Percentiles rank a stretch among this genome's conserved stretches.
phyloP scores from a whole-genome alignment of 2,329 filamentous ascomycete species.

The Xenosphaeropsis pyriputrescens region DNA sequence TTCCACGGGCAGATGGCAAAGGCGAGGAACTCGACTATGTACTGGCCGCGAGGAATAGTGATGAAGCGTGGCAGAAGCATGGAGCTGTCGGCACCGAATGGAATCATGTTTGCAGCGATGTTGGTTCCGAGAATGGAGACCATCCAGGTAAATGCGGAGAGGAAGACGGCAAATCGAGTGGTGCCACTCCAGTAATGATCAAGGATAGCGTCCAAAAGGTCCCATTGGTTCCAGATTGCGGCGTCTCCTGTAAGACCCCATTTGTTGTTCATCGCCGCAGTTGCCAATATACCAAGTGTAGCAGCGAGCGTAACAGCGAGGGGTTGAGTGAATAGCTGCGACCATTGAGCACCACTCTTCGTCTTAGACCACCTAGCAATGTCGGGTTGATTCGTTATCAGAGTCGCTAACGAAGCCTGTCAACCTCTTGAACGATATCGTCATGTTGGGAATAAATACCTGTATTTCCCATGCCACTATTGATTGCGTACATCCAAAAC shows the following conservation, averaged over 20 bases:
- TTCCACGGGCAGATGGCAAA: slow-evolving; percentile 50
- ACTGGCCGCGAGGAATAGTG: slow-evolving; percentile 38
- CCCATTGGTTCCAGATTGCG: slow-evolving; percentile 26
- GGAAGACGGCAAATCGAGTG: slow-evolving; percentile 25
- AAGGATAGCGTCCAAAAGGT: slow-evolving; percentile 26
- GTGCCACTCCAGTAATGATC: slow-evolving; percentile 16
- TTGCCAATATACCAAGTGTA: slow-evolving; percentile 26
- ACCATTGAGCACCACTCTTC: slow-evolving; percentile 23
- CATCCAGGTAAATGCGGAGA: slow-evolving; percentile 35
- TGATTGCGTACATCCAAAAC: slow-evolving; percentile 24
- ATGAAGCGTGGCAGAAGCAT: slow-evolving; percentile 36
- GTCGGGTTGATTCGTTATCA: slow-evolving; percentile 27
- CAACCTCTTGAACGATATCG: too few species aligned
- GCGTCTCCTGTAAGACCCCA: slow-evolving; percentile 17
- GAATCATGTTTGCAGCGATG: slow-evolving; percentile 39
- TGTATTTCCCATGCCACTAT: slow-evolving; percentile 22
- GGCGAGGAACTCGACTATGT: slow-evolving; percentile 33
- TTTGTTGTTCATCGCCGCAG: slow-evolving; percentile 25
- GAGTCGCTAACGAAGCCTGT: slow-evolving; percentile 11
- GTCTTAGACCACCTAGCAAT: slow-evolving; percentile 25
- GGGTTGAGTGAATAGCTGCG: slow-evolving; percentile 25
- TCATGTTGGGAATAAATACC: too few species aligned
- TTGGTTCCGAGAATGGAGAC: slow-evolving; percentile 39
- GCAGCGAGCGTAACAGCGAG: slow-evolving; percentile 25
- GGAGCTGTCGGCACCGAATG: slow-evolving; percentile 36